phyloP scores from a whole-genome alignment of 1,284 basidiomycete genomes.

The Pseudozyma sp. region DNA sequence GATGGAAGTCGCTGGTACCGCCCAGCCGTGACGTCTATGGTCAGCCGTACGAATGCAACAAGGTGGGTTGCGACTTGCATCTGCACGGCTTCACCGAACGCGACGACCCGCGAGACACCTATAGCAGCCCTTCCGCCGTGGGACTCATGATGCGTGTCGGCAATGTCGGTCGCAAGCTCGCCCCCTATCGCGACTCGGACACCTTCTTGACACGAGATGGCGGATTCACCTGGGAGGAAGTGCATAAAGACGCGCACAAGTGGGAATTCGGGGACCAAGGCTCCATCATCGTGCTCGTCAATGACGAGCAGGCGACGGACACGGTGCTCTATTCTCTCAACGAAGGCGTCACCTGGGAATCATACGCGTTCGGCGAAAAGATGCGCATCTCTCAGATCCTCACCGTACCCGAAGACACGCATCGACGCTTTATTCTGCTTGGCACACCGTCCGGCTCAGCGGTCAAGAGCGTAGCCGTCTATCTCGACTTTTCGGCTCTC shows the following conservation, averaged over 20 bases:
- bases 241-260: constrained; percentile 95
- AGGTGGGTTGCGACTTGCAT: constrained; percentile 84
- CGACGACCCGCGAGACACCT: constrained; percentile 87
- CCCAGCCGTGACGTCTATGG: constrained; percentile 83
- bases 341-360: constrained; percentile 86
- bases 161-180: constrained; percentile 89
- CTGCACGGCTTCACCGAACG: constrained; percentile 97
- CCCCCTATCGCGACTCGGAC: constrained; percentile 86
- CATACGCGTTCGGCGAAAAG: constrained; percentile 85
- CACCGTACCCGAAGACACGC: constrained; percentile 90
- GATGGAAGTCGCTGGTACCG: constrained; percentile 85
- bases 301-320: constrained; percentile 93
- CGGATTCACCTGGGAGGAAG: constrained; percentile 97
- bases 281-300: constrained; percentile 89
- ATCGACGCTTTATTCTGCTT: constrained; percentile 87
- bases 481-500: constrained; percentile 88
- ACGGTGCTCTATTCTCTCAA: constrained; percentile 88
- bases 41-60: constrained; percentile 78
- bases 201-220: constrained; percentile 96
- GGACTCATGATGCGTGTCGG: constrained; percentile 96
- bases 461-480: constrained; percentile 77
- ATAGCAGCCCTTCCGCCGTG: constrained; percentile 88
- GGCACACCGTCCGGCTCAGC: constrained; percentile 74
- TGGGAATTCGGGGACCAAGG: constrained; percentile 99
- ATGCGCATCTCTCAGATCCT: constrained; percentile 83